Evolutionary conservation across 2,329 filamentous ascomycete species (phyloP).

Genomic region (Aspergillus ustus): DNA sequence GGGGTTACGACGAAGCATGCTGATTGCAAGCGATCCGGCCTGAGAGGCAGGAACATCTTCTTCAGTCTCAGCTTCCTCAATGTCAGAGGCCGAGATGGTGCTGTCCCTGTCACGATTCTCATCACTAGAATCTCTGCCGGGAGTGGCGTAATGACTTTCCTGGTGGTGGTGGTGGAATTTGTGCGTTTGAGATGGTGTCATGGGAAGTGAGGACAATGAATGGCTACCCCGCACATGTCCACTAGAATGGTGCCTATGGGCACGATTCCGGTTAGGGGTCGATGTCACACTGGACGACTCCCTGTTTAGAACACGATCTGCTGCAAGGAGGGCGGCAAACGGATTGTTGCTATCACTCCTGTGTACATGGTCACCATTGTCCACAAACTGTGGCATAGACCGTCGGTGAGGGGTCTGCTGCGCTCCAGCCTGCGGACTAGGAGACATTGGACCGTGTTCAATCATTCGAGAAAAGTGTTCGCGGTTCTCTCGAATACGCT

Average conservation of each 20-base stretch:
- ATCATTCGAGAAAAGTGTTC: constrained; percentile 82
- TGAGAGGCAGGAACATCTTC: constrained; percentile 74
- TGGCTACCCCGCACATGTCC: constrained; percentile 77
- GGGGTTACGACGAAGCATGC: constrained; percentile 68
- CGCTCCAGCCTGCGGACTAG: constrained; percentile 61
- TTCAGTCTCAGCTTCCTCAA: constrained; percentile 59
- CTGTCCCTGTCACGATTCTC: constrained; percentile 73
- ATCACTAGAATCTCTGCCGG: constrained; percentile 57
- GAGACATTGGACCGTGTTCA: constrained; percentile 70
- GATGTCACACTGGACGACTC: constrained; percentile 76
- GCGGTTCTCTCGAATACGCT: constrained; percentile 85
- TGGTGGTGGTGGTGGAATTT: constrained; percentile 53
- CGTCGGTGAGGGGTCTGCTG: constrained; percentile 51
- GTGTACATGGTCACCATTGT: constrained; percentile 47
- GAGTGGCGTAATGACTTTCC: constrained; percentile 62
- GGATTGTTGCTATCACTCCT: constrained; percentile 63
- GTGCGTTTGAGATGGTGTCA: constrained; percentile 68
- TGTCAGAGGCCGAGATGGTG: constrained; percentile 74
- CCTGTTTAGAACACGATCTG: constrained; percentile 76
- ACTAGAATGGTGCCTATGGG: constrained; percentile 54
- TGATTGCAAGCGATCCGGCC: constrained; percentile 76
- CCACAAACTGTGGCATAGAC: constrained; percentile 45
- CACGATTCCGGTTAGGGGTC: constrained; percentile 62
- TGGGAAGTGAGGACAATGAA: constrained; percentile 82
- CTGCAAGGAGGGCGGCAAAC: constrained; percentile 76